phyloP scores from a whole-genome alignment of 2,329 filamentous ascomycete species.

The Claviceps africana region DNA sequence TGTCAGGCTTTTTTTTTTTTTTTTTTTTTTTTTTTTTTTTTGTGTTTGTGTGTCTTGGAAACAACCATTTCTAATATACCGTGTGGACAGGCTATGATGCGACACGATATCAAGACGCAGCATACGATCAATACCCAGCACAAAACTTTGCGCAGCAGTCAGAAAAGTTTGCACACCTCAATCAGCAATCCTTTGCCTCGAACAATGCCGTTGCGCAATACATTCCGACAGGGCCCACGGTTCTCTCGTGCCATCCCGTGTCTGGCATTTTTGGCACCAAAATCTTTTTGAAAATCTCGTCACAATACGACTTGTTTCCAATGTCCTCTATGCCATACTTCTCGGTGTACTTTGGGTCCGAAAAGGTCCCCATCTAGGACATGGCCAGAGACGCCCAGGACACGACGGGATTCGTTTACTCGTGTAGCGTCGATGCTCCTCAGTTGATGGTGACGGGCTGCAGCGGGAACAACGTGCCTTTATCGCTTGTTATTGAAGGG shows the following conservation, averaged over 20 bases:
- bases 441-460: slow-evolving; percentile 38
- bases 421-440: slow-evolving; percentile 59
- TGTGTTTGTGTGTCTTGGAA: neutral
- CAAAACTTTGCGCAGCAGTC: slow-evolving; percentile 33
- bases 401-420: slow-evolving; percentile 51
- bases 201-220: slow-evolving; percentile 54
- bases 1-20: neutral
- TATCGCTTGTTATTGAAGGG: slow-evolving; percentile 39
- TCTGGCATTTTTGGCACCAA: slow-evolving; percentile 56
- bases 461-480: slow-evolving; percentile 35
- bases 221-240: slow-evolving; percentile 43
- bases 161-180: slow-evolving; percentile 38
- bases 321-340: slow-evolving; percentile 44
- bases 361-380: slow-evolving; percentile 47
- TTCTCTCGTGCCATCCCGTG: slow-evolving; percentile 57
- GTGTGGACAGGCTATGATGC: slow-evolving; percentile 39
- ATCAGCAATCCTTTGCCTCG: slow-evolving; percentile 42
- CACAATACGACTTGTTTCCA: slow-evolving; percentile 54
- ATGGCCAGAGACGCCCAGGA: slow-evolving; percentile 48
- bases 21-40: neutral
- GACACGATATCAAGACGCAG: slow-evolving; percentile 44
- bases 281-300: slow-evolving; percentile 59
- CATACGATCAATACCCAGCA: slow-evolving; percentile 37
- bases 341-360: slow-evolving; percentile 64
- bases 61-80: slow-evolving; percentile 11